These are phyloP conservation scores for Hanseniaspora thailandica DNA, from an alignment of 805 yeast genomes.

Conservation along the genomic window DNA sequence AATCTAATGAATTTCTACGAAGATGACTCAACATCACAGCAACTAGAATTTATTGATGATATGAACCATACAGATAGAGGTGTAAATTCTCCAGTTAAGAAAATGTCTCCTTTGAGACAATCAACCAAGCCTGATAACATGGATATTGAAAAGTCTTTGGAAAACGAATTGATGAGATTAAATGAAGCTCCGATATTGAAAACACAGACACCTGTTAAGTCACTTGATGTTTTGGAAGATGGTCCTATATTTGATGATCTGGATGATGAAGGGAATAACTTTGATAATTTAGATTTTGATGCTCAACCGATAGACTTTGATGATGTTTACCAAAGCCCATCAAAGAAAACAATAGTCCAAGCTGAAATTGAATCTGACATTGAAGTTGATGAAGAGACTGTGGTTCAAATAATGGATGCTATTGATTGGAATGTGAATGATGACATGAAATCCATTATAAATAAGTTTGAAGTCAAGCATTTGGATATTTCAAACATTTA, in stretches of 20 bases:
- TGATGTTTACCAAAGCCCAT: background rate
- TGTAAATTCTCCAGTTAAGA: background rate
- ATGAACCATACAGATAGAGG: background rate
- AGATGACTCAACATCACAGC: background rate
- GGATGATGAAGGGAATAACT: background rate
- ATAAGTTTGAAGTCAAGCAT: slow-evolving; percentile 47
- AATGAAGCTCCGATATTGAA: background rate
- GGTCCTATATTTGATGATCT: background rate
- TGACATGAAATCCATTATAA: slow-evolving; percentile 46
- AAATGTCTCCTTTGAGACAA: background rate
- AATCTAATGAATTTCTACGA: slow-evolving; percentile 3
- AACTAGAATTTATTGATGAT: background rate
- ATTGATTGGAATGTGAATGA: slow-evolving; percentile 64
- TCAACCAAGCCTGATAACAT: background rate
- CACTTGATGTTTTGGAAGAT: background rate
- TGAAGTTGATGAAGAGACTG: slow-evolving; percentile 15
- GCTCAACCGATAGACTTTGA: slow-evolving; percentile 4
- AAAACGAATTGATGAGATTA: slow-evolving; percentile 1
- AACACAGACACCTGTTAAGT: background rate
- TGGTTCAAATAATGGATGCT: slow-evolving; percentile 46
- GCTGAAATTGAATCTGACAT: background rate
- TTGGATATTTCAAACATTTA: slow-evolving; percentile 51
- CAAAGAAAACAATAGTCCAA: background rate
- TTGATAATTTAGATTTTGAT: background rate
- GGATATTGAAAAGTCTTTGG: slow-evolving; percentile 1